Conservation (phyloP, 495 filamentous ascomycete species). For the Aspergillus sclerotioniger region DNA sequence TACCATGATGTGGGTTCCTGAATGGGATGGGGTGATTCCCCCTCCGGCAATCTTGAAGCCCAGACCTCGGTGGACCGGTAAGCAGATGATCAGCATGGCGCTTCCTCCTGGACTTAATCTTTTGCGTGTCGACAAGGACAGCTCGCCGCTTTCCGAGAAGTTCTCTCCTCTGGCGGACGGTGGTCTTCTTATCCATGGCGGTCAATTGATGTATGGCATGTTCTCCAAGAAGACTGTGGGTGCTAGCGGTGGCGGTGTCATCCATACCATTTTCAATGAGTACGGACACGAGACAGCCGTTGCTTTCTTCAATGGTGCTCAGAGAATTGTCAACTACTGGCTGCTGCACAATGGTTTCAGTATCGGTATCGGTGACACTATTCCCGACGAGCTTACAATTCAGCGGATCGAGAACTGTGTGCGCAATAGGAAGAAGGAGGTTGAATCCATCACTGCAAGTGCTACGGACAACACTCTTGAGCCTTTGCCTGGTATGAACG, state of each 20-base stretch:
- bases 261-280: constrained; percentile 97
- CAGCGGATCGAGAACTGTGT: constrained; percentile 79
- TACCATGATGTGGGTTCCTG: constrained; percentile 91
- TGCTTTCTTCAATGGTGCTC: constrained; percentile 91
- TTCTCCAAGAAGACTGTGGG: constrained; percentile 93
- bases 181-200: constrained; percentile 77
- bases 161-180: constrained; percentile 71
- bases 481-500: constrained; percentile 91
- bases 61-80: constrained; percentile 94
- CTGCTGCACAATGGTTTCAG: constrained; percentile 96
- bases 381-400: constrained; percentile 82
- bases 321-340: constrained; percentile 95
- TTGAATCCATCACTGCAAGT: constrained; percentile 64
- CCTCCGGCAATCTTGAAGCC: constrained; percentile 89
- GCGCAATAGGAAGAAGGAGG: constrained; percentile 72
- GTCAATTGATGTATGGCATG: constrained; percentile 86
- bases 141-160: constrained; percentile 50
- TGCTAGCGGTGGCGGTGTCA: constrained; percentile 78
- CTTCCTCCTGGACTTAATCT: constrained; percentile 87
- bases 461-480: constrained; percentile 87
- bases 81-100: constrained; percentile 92
- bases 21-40: constrained; percentile 95
- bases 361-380: constrained; percentile 98
- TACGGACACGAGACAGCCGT: constrained; percentile 80
- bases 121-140: constrained; percentile 56